Evolutionary conservation across 2,329 filamentous ascomycete species (phyloP).

Genomic region (Cucurbitaria berberidis): DNA sequence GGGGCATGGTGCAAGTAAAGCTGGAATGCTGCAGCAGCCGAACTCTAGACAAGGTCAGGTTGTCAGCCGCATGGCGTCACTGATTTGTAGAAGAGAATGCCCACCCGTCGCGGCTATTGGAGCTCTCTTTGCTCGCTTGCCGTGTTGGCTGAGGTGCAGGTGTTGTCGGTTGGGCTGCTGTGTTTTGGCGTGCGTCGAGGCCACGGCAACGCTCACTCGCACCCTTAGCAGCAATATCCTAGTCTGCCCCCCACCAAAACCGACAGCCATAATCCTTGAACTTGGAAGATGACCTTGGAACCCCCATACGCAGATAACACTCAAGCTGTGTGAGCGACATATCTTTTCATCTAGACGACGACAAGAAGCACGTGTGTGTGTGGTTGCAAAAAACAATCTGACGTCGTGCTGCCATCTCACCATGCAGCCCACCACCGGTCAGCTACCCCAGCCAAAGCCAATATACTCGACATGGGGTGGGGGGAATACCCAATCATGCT

Average conservation of each 20-base stretch:
- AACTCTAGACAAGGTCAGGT: conserved; percentile 19
- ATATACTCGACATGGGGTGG: conserved; percentile 2
- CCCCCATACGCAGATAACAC: not conserved
- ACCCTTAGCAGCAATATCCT: conserved; percentile 14
- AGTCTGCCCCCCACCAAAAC: not conserved
- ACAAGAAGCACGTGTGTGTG: not conserved
- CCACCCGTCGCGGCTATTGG: conserved; percentile 21
- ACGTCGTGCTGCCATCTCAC: conserved; percentile 18
- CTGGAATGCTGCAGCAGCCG: conserved; percentile 9
- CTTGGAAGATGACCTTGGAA: not conserved
- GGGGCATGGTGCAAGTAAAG: conserved; percentile 30
- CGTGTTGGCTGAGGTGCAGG: conserved; percentile 21
- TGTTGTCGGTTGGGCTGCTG: conserved; percentile 25
- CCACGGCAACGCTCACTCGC: conserved; percentile 21
- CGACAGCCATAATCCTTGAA: not conserved
- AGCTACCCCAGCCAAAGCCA: conserved; percentile 11
- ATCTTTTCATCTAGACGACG: not conserved
- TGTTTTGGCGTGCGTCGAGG: conserved; percentile 24
- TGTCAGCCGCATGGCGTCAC: conserved; percentile 29
- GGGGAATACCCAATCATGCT: conserved; percentile 6
- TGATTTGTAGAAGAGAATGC: conserved; percentile 16
- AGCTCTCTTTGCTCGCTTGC: conserved; percentile 16
- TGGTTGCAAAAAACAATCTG: conserved; percentile 8
- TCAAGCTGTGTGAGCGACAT: not conserved
- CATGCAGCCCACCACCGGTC: conserved; percentile 16